These are phyloP conservation scores for Pseudogymnoascus sp. DNA, from an alignment of 2,329 filamentous ascomycete species.

Conservation along the genomic window DNA sequence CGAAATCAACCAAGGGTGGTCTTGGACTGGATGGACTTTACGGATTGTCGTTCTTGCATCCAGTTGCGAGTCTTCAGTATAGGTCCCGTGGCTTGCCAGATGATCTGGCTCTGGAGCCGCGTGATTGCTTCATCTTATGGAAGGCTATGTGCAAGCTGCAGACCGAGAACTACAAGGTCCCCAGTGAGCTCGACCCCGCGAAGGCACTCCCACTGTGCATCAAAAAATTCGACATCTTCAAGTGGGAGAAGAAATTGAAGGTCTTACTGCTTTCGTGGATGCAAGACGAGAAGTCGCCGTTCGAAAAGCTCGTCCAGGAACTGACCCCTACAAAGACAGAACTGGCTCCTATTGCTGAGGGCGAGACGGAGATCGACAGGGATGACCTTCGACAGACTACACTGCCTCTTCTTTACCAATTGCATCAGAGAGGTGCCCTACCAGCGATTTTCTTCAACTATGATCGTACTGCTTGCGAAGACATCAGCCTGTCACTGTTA, in stretches of 20 bases:
- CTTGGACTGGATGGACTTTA: conserved; percentile 33
- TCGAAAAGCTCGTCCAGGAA: conserved; percentile 38
- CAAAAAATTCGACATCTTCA: conserved; percentile 56
- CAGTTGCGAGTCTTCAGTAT: conserved; percentile 55
- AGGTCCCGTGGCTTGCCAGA: conserved; percentile 55
- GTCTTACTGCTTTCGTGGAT: conserved; percentile 53
- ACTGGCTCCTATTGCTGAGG: conserved; percentile 5
- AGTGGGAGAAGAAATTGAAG: conserved; percentile 59
- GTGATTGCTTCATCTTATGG: conserved; percentile 63
- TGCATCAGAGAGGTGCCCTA: conserved; percentile 57
- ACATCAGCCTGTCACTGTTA: conserved; percentile 45
- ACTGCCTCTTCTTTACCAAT: conserved; percentile 49
- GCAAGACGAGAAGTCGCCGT: conserved; percentile 38
- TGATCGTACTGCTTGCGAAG: conserved; percentile 58
- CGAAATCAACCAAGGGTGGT: conserved; percentile 28
- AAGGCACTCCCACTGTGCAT: conserved; percentile 45
- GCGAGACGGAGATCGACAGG: conserved; percentile 18
- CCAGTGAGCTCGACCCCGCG: conserved; percentile 41
- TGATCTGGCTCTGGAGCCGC: conserved; percentile 61
- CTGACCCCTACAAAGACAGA: conserved; percentile 28
- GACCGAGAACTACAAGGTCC: conserved; percentile 43
- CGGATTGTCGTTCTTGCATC: conserved; percentile 50
- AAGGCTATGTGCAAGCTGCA: conserved; percentile 53
- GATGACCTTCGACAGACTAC: conserved; percentile 38
- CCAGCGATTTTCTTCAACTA: conserved; percentile 75